These are phyloP conservation scores for Rhodotorula kratochvilovae DNA, from an alignment of 768 basidiomycete genomes.

Conservation along the genomic window DNA sequence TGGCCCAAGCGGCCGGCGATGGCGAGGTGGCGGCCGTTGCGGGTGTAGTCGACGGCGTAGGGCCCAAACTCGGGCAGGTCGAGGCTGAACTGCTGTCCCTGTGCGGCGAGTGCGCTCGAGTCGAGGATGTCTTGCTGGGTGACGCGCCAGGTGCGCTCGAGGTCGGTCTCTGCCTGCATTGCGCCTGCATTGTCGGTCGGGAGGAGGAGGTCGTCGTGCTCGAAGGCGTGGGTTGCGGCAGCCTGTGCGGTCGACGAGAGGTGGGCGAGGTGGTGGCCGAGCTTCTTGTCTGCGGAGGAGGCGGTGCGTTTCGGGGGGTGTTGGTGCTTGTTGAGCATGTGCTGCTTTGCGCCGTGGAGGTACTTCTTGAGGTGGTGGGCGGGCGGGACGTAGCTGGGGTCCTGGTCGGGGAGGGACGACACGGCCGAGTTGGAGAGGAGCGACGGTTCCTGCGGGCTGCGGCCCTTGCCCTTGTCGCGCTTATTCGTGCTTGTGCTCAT, in stretches of 20 bases:
- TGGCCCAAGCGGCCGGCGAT: slow-evolving; percentile 78
- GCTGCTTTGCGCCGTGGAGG: slow-evolving; percentile 22
- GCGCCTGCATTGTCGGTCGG: slow-evolving; percentile 64
- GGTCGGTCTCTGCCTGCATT: slow-evolving; percentile 68
- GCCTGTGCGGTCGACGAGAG: slow-evolving; percentile 34
- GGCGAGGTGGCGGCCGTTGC: slow-evolving; percentile 86
- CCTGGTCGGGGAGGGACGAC: slow-evolving; percentile 22
- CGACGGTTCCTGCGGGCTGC: neutral
- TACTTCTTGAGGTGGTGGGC: slow-evolving; percentile 27
- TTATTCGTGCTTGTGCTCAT: neutral
- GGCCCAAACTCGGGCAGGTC: slow-evolving; percentile 74
- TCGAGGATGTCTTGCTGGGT: slow-evolving; percentile 70
- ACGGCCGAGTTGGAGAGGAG: slow-evolving; percentile 17
- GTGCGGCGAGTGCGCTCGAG: slow-evolving; percentile 45
- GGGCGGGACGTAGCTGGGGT: slow-evolving; percentile 16
- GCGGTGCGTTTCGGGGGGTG: neutral
- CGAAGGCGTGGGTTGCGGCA: slow-evolving; percentile 21
- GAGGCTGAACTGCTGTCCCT: slow-evolving; percentile 61
- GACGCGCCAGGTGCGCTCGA: slow-evolving; percentile 87
- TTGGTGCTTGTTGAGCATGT: slow-evolving; percentile 22
- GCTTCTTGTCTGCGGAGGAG: slow-evolving; percentile 21
- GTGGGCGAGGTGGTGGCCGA: slow-evolving; percentile 35
- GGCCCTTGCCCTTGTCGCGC: slow-evolving; percentile 20
- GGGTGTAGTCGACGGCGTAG: slow-evolving; percentile 76
- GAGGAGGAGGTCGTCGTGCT: slow-evolving; percentile 54